These are phyloP conservation scores for Amesomyces nigricolor DNA, from an alignment of 2,329 filamentous ascomycete genomes.

Conservation along the genomic window DNA sequence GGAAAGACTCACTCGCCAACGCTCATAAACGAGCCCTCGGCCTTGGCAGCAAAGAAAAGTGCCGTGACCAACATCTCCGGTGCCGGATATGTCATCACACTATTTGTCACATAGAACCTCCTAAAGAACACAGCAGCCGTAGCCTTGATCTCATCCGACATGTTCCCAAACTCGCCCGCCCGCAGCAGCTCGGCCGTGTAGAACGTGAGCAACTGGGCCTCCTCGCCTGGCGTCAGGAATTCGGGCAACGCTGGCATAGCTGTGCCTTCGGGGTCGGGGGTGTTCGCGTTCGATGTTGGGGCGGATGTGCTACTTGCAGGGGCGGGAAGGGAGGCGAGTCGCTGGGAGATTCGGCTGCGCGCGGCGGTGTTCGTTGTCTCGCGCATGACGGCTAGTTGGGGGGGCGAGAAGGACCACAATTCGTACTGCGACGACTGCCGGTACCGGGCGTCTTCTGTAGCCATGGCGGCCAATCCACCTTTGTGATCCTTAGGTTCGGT, in stretches of 20 bases:
- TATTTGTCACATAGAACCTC: constrained; percentile 94
- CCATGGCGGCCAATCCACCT: constrained; percentile 44
- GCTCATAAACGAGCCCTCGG: constrained; percentile 74
- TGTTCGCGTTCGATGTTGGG: constrained; percentile 29
- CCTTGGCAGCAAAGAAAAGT: constrained; percentile 89
- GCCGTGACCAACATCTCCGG: constrained; percentile 83
- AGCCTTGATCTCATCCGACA: constrained; percentile 51
- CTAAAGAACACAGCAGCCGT: constrained; percentile 87
- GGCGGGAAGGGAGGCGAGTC: constrained; percentile 50
- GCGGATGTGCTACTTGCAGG: constrained; percentile 26
- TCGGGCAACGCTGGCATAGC: constrained; percentile 53
- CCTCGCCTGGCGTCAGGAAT: constrained; percentile 77
- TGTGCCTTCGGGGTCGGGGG: constrained; percentile 33
- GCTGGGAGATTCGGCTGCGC: constrained; percentile 51
- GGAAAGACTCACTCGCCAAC: constrained; percentile 36
- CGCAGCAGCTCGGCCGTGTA: constrained; percentile 59
- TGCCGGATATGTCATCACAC: constrained; percentile 91
- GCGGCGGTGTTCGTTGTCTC: constrained; percentile 75
- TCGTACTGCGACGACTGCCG: constrained; percentile 83
- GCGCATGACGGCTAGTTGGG: constrained; percentile 65
- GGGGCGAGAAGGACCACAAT: constrained; percentile 83
- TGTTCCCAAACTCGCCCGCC: constrained; percentile 49
- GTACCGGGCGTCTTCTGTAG: constrained; percentile 85
- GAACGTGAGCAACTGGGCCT: constrained; percentile 72
- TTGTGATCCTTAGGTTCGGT: too few relatives aligned